A percentile compares a stretch with the other conserved stretches of the same genome.
phyloP scores from a whole-genome alignment of 768 basidiomycete genomes.

The Mycena metata region DNA sequence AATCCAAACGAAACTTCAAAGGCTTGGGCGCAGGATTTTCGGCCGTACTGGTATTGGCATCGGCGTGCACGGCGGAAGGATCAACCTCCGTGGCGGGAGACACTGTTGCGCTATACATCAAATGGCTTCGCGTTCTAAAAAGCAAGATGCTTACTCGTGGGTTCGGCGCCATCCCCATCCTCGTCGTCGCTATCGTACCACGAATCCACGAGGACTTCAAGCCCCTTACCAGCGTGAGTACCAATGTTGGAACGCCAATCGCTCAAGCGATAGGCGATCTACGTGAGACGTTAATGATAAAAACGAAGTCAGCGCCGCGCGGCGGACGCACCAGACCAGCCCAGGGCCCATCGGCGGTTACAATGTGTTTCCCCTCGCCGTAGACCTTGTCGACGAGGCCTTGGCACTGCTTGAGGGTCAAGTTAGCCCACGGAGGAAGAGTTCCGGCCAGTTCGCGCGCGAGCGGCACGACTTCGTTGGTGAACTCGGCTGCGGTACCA shows the following conservation, averaged over 20 bases:
- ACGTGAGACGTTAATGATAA: background rate
- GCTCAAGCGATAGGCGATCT: slow-evolving; percentile 15
- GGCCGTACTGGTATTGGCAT: background rate
- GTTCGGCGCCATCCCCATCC: background rate
- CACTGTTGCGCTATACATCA: background rate
- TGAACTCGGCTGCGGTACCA: slow-evolving; percentile 1
- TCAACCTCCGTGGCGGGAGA: background rate
- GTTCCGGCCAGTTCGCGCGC: slow-evolving; percentile 3
- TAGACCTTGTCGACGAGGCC: slow-evolving; percentile 13
- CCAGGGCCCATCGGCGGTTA: background rate
- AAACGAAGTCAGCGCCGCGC: background rate
- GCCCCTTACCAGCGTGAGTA: background rate
- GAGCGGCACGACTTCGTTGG: slow-evolving; percentile 8
- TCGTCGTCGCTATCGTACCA: background rate
- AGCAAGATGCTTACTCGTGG: background rate
- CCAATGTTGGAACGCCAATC: background rate
- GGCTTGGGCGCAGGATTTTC: background rate
- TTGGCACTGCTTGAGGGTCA: slow-evolving; percentile 9
- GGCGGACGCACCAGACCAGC: slow-evolving; percentile 1
- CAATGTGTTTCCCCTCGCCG: background rate
- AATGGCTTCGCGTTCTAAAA: no score
- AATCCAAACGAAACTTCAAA: background rate
- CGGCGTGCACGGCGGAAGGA: background rate
- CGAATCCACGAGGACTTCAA: background rate
- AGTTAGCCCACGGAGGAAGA: background rate